A percentile compares a stretch with the other conserved stretches of the same genome.
Evolutionary conservation across 1,284 basidiomycete genomes (phyloP).

Genomic region (Cutaneotrichosporon dermatis): DNA sequence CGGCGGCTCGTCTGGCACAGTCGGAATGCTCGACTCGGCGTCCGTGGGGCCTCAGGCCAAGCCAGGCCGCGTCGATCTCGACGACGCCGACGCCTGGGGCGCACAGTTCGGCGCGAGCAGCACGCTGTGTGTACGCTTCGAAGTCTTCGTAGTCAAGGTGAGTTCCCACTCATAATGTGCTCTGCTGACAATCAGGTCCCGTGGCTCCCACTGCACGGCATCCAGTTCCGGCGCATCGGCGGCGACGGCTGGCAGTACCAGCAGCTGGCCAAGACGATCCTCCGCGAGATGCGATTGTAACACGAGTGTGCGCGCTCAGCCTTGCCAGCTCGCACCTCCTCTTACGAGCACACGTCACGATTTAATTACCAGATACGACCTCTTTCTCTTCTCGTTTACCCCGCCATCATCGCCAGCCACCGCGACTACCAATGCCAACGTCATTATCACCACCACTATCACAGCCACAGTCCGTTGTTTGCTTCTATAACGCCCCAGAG

Average conservation of each 20-base stretch:
- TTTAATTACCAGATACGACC: neutral
- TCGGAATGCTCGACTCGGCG: constrained; percentile 3
- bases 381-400: neutral
- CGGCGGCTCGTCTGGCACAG: constrained; percentile 3
- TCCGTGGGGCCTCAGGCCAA: neutral
- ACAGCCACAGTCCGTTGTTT: constrained; percentile 3
- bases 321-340: neutral
- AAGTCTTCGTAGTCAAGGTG: constrained; percentile 92
- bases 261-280: constrained; percentile 87
- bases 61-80: constrained; percentile 55
- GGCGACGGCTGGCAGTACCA: constrained; percentile 98
- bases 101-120: constrained; percentile 51
- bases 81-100: constrained; percentile 54
- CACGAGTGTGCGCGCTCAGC: neutral
- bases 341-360: constrained; percentile 1
- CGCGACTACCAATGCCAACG: neutral
- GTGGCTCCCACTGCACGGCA: constrained; percentile 85
- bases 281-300: constrained; percentile 86
- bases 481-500: constrained; percentile 2
- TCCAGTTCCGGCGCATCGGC: constrained; percentile 87
- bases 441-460: neutral
- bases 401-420: neutral
- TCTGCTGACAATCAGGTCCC: constrained; percentile 69
- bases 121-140: constrained; percentile 80
- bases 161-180: too few species aligned